A percentile compares a stretch with the other conserved stretches of the same genome.
These are phyloP conservation scores for Whalleya microplaca DNA, from an alignment of 2,329 filamentous ascomycete species.

Conservation along the genomic window DNA sequence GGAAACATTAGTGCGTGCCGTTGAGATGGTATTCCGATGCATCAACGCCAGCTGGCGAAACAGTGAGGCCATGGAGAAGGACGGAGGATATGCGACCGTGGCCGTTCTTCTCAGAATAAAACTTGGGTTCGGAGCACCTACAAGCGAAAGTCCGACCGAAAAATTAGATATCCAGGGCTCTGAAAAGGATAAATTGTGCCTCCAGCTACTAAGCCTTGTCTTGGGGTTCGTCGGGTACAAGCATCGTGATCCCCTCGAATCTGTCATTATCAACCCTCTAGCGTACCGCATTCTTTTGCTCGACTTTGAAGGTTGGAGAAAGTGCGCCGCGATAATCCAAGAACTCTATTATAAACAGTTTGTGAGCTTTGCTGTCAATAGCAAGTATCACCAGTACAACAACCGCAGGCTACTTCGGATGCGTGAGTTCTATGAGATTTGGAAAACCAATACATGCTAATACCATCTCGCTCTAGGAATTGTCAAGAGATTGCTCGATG, in stretches of 20 bases:
- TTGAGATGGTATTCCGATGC: constrained; percentile 83
- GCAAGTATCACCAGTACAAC: constrained; percentile 93
- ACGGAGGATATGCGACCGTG: constrained; percentile 90
- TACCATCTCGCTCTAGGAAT: constrained; percentile 61
- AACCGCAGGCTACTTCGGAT: constrained; percentile 84
- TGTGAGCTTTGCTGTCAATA: constrained; percentile 81
- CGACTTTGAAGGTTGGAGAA: constrained; percentile 91
- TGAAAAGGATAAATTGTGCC: constrained; percentile 58
- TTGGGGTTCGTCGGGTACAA: constrained; percentile 90
- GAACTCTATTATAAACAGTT: constrained; percentile 94
- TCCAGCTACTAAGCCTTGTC: constrained; percentile 74
- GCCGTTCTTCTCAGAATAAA: constrained; percentile 84
- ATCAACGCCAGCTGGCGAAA: constrained; percentile 95
- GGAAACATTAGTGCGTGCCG: constrained; percentile 73
- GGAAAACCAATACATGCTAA: constrained; percentile 21
- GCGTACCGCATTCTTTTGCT: constrained; percentile 91
- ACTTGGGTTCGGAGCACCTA: constrained; percentile 58
- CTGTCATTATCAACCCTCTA: constrained; percentile 92
- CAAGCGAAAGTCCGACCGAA: constrained; percentile 40
- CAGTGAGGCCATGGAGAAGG: constrained; percentile 96
- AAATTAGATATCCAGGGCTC: constrained; percentile 53
- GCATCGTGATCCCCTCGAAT: constrained; percentile 76
- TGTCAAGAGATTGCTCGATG: constrained; percentile 86
- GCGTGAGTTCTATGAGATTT: constrained; percentile 61
- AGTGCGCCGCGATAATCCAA: constrained; percentile 75